These are phyloP conservation scores for Ophiostoma populinum DNA, from an alignment of 2,329 filamentous ascomycete genomes.

Conservation along the genomic window DNA sequence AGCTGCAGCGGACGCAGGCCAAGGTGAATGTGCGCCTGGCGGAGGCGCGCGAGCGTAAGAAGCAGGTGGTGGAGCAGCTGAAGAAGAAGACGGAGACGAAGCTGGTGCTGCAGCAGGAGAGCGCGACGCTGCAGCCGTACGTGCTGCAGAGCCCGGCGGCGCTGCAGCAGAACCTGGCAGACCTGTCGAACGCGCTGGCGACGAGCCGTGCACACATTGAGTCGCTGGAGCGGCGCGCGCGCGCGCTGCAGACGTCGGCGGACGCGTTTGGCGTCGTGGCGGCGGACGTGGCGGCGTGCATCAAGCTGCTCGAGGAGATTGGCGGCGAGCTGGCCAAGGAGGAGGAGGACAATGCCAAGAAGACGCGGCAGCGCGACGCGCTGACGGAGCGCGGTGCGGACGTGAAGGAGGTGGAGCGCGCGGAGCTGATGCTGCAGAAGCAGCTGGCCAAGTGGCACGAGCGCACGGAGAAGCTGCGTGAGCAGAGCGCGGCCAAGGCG, in stretches of 20 bases:
- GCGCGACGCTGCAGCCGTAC: slow-evolving; percentile 78
- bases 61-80: slow-evolving; percentile 51
- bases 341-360: slow-evolving; percentile 72
- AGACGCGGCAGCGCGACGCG: slow-evolving; percentile 67
- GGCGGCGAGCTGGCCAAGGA: slow-evolving; percentile 71
- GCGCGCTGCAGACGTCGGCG: slow-evolving; percentile 77
- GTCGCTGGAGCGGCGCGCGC: slow-evolving; percentile 66
- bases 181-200: slow-evolving; percentile 62
- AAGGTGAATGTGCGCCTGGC: slow-evolving; percentile 69
- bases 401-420: slow-evolving; percentile 78
- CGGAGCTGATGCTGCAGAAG: slow-evolving; percentile 65
- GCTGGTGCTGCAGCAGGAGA: slow-evolving; percentile 63
- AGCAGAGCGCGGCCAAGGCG: slow-evolving; percentile 66
- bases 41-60: slow-evolving; percentile 65
- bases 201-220: slow-evolving; percentile 76
- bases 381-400: slow-evolving; percentile 78
- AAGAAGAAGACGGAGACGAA: slow-evolving; percentile 56
- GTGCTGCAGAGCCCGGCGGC: slow-evolving; percentile 74
- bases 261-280: slow-evolving; percentile 78
- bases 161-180: slow-evolving; percentile 64
- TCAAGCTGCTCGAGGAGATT: slow-evolving; percentile 79
- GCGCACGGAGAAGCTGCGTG: slow-evolving; percentile 66
- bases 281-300: slow-evolving; percentile 72
- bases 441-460: slow-evolving; percentile 77
- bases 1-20: slow-evolving; percentile 68